Evolutionary conservation across 805 yeast species (phyloP).

Genomic region (Soucietia sequanensis): DNA sequence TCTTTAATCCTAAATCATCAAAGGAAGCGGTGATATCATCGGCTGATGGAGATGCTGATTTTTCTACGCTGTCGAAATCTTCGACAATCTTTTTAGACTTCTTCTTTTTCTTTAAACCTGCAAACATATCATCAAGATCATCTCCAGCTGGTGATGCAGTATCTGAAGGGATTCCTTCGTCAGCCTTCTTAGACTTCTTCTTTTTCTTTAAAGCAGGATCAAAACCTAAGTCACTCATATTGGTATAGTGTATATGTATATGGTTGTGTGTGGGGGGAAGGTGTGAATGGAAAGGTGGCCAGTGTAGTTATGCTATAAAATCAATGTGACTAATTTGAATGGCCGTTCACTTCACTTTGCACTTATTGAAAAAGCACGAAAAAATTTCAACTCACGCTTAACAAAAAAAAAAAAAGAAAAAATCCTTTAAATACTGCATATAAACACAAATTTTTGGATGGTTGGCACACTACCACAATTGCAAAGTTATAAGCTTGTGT

Average conservation of each 20-base stretch:
- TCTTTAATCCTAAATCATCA: conserved; percentile 50
- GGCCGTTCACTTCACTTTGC: background rate
- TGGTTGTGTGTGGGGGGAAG: too few species aligned
- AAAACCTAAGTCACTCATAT: conserved; percentile 58
- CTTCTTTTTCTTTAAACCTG: conserved; percentile 75
- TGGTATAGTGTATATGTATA: too few species aligned
- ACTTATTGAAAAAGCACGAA: background rate
- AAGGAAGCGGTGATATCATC: conserved; percentile 36
- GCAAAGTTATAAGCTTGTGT: background rate
- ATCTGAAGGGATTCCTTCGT: conserved; percentile 35
- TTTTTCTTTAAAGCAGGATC: conserved; percentile 77
- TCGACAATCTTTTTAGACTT: conserved; percentile 54
- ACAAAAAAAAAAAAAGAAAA: background rate
- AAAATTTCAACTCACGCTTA: background rate
- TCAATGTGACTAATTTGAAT: too few species aligned
- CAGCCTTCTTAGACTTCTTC: conserved; percentile 58
- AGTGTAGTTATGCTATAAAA: too few species aligned
- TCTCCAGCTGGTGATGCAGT: conserved; percentile 26
- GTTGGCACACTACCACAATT: too few species aligned
- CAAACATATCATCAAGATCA: conserved; percentile 59
- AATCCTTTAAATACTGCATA: too few species aligned
- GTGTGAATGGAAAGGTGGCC: too few species aligned
- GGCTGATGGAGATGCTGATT: conserved; percentile 18
- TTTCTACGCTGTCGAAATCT: conserved; percentile 19
- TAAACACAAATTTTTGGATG: too few species aligned